Evolutionary conservation across 1,139 yeast genomes (phyloP), one percentile per base, ranked within the genome.

Genomic region (Nakaseomyces delphensis): DNA sequence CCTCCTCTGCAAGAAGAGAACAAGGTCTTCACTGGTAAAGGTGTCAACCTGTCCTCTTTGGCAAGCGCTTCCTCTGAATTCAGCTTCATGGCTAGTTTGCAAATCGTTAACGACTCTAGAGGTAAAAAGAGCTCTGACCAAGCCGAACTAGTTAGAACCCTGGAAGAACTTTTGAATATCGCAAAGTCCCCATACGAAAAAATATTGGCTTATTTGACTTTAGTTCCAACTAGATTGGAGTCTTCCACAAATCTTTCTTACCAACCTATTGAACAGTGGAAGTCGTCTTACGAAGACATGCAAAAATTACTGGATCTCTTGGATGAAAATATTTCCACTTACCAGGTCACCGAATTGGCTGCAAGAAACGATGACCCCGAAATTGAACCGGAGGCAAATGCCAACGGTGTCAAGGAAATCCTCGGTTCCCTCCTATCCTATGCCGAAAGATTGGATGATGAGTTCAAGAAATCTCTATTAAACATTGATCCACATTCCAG

Each of bases 111-210:
- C 50, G 98, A 91, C 64, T 74, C 89, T 40, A 82, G 98, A 67
- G 98, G 98, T 71, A 89, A 89, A 71, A 91, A 86, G 73, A 86
- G 85, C 64, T 83, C 87, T 51, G 96, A 91, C 64, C 78, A 81
- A 54, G 67, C 63, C 48, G 95, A 84, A 63, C 96, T 91, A 65
- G 76, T 87, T 51, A 69, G 69, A 50, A 71, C 73, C 38, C 72
- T 91, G 60, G 95, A 84, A 65, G 70, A 70, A 37, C 71, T 86
- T 50, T 65, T 82, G 50, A 59, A 64, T 15, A 67, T 73, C 28
- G 70, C 83, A 21, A 59, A 60, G 31, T 70, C 75, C 36, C 72
- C 86, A 25, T 91, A 85, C 64, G 95, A 91, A 67, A 70, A 72
- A 52, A 84, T 93, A 53, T 70, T 83, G 37, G 76, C 89, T 45